phyloP scores from a whole-genome alignment of 805 yeast species.

The Cyberlindnera petersonii region DNA sequence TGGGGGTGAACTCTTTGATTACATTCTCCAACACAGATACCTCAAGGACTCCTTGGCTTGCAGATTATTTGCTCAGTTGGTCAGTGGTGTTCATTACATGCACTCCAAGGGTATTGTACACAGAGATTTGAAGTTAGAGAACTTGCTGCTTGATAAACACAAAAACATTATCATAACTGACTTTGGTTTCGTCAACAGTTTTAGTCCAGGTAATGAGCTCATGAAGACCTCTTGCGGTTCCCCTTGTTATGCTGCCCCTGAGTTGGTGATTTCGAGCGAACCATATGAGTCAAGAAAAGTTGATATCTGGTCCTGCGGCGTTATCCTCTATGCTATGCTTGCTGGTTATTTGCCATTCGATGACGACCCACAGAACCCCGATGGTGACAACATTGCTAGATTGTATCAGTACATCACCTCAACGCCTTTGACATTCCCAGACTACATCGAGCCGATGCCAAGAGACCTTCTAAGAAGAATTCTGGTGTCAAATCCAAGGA shows the following conservation, averaged over 20 bases:
- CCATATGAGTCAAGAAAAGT: constrained; percentile 92
- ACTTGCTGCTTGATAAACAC: constrained; percentile 61
- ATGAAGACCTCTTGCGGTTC: constrained; percentile 95
- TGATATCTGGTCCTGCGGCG: constrained; percentile 97
- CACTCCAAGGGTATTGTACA: constrained; percentile 70
- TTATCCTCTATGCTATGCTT: constrained; percentile 91
- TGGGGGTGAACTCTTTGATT: constrained; percentile 95
- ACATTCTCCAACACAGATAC: constrained; percentile 80
- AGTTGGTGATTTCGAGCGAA: constrained; percentile 78
- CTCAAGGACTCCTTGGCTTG: constrained; percentile 86
- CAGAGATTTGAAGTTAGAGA: constrained; percentile 76
- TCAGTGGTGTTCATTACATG: constrained; percentile 87
- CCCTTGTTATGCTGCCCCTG: constrained; percentile 96
- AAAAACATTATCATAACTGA: constrained; percentile 76
- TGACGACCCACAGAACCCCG: constrained; percentile 95
- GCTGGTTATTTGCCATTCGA: constrained; percentile 97
- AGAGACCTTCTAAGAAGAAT: constrained; percentile 85
- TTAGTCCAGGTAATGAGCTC: constrained; percentile 52
- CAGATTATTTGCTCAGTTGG: constrained; percentile 84
- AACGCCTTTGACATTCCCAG: constrained; percentile 93
- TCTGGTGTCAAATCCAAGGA: constrained; percentile 78
- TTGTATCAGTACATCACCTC: constrained; percentile 87
- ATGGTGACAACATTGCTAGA: constrained; percentile 88
- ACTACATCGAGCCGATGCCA: constrained; percentile 84
- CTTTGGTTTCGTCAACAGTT: constrained; percentile 91